These are phyloP conservation scores for Penicillium expansum DNA, from an alignment of 2,329 filamentous ascomycete genomes.

Conservation along the genomic window DNA sequence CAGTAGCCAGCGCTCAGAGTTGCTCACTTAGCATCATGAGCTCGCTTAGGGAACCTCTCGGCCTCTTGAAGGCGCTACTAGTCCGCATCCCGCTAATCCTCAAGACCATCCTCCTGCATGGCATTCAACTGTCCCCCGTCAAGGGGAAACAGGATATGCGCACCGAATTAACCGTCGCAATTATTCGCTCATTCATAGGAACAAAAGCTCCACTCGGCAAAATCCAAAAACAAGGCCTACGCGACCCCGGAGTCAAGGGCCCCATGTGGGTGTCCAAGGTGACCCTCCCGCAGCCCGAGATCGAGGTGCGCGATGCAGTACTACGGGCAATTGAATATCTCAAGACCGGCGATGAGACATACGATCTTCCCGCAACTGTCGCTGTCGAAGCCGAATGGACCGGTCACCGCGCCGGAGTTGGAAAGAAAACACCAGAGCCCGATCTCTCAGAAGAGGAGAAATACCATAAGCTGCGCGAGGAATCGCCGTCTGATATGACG, in stretches of 20 bases:
- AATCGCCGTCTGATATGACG: slow-evolving; percentile 40
- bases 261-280: slow-evolving; percentile 78
- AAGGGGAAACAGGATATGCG: slow-evolving; percentile 75
- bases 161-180: slow-evolving; percentile 68
- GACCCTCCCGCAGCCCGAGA: slow-evolving; percentile 56
- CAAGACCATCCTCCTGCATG: slow-evolving; percentile 43
- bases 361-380: slow-evolving; percentile 34
- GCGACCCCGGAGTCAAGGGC: slow-evolving; percentile 69
- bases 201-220: slow-evolving; percentile 55
- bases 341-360: slow-evolving; percentile 40
- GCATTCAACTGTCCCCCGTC: slow-evolving; percentile 64
- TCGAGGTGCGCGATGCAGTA: slow-evolving; percentile 44
- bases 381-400: slow-evolving; percentile 49
- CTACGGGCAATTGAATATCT: slow-evolving; percentile 40
- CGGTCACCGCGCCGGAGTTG: slow-evolving; percentile 41
- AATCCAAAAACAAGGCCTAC: slow-evolving; percentile 61
- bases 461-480: slow-evolving; percentile 41
- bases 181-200: slow-evolving; percentile 65
- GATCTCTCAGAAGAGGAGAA: slow-evolving; percentile 45
- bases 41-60: slow-evolving; percentile 21
- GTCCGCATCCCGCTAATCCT: slow-evolving; percentile 43
- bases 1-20: neutral
- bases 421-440: slow-evolving; percentile 38
- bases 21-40: slow-evolving; percentile 21
- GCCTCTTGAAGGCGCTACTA: slow-evolving; percentile 39